These are phyloP conservation scores for Starmerella kuoi DNA, from an alignment of 805 yeast species.

Conservation along the genomic window DNA sequence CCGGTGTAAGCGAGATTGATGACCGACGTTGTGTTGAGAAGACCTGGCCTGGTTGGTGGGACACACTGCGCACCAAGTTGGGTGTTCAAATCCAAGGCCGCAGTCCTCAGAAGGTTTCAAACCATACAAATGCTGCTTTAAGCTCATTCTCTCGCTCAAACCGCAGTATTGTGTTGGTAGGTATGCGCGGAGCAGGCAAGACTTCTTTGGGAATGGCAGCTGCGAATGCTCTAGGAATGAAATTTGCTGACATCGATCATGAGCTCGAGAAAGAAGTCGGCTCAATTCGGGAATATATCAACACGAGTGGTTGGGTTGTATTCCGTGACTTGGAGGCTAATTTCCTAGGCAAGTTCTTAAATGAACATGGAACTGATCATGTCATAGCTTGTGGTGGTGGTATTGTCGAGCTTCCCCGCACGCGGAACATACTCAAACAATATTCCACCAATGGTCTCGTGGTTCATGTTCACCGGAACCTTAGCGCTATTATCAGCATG, in stretches of 20 bases:
- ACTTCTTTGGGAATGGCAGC: slow-evolving; percentile 74
- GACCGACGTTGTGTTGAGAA: slow-evolving; percentile 91
- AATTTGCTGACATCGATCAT: slow-evolving; percentile 63
- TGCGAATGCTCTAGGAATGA: slow-evolving; percentile 47
- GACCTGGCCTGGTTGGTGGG: slow-evolving; percentile 99
- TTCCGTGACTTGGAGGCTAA: slow-evolving; percentile 60
- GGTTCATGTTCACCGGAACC: slow-evolving; percentile 78
- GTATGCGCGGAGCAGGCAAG: slow-evolving; percentile 98
- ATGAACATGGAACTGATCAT: slow-evolving; percentile 37
- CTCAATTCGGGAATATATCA: slow-evolving; percentile 36
- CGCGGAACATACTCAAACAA: slow-evolving; percentile 50
- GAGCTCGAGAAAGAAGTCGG: slow-evolving; percentile 47
- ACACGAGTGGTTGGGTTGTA: slow-evolving; percentile 72
- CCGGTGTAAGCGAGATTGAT: slow-evolving; percentile 53
- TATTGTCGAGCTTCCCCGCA: slow-evolving; percentile 61
- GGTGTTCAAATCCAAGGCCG: slow-evolving; percentile 58
- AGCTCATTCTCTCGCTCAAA: slow-evolving; percentile 30
- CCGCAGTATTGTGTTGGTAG: slow-evolving; percentile 65
- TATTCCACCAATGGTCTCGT: slow-evolving; percentile 53
- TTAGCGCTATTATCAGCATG: slow-evolving; percentile 65
- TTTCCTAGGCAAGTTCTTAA: slow-evolving; percentile 41
- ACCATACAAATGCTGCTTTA: neutral
- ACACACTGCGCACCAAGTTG: slow-evolving; percentile 53
- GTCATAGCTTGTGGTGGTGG: slow-evolving; percentile 97
- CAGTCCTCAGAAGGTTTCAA: slow-evolving; percentile 30